Evolutionary conservation across 441 rosid genomes (phyloP), one percentile per base, ranked within the genome.

Genomic region (Flueggea neowawraea): DNA sequence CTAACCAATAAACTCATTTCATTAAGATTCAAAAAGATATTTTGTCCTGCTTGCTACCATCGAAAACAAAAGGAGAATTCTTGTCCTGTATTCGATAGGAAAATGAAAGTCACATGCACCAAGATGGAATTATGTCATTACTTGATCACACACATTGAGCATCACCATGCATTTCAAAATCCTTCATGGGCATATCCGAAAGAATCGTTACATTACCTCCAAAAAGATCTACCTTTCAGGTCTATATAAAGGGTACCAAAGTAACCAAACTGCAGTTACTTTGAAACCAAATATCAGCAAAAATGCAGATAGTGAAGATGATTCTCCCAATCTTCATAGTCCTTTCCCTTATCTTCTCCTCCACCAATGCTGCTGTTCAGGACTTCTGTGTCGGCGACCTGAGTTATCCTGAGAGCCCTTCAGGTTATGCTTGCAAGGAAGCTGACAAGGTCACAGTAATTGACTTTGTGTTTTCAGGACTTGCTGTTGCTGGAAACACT

Each of bases 381-480:
- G 96, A 91, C 71, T 85, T 87, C 71, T 89, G 98, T 22, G 96
- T 91, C 4, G 95, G 78, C 16, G 86, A 87, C 74, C 68, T 75
- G 4, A 52, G 67, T 4, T 77, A 58, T 31, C 81, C 90, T 3
- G 84, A 82, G 28, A 67, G 79, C 56, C 97, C 92, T 12, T 52
- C 86, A 17, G 97, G 97, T 22, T 89, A 70, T 75, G 55, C 87
- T 45, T 91, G 96, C 89, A 87, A 78, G 87, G 69, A 65, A 63
- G 53, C 78, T 17, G 74, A 71, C 22, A 60, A 55, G 17, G 83
- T 89, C 67, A 78, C 82, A 0, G 82, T 60, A 8, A 39, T 78
- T 16, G 96, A 87, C 69, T 91, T 91, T 10, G 85, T 74, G 15
- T 89, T 57, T 69, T 75, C 89, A 0, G 92, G 89, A 49, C 81